Percentiles rank a stretch among this genome's conserved stretches.
Evolutionary conservation across 192 early-diverging fungal genomes (phyloP).

Genomic region (Linnemannia elongata): DNA sequence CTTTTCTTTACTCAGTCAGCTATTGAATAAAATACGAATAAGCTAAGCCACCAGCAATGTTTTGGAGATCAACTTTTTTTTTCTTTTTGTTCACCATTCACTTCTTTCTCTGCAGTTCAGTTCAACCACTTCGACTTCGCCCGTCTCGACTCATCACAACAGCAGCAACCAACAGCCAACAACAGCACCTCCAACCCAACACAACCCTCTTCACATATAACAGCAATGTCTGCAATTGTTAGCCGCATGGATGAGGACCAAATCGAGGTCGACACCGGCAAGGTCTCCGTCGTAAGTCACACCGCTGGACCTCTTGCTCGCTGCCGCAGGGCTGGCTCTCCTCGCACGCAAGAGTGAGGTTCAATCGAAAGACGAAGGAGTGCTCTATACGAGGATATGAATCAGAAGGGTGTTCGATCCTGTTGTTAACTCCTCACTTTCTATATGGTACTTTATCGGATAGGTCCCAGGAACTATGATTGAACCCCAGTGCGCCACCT

Average conservation of each 20-base stretch:
- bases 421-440: not conserved
- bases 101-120: not conserved
- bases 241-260: conserved; percentile 48
- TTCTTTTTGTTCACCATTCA: conserved; percentile 4
- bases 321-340: not conserved
- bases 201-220: not conserved
- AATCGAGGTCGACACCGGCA: conserved; percentile 50
- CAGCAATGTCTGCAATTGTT: conserved; percentile 27
- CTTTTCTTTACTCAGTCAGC: not conserved
- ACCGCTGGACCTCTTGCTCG: not conserved
- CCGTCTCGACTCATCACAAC: not conserved
- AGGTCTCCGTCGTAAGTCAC: conserved; percentile 64
- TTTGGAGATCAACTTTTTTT: conserved; percentile 7
- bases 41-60: not conserved
- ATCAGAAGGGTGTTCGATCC: not conserved
- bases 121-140: not conserved
- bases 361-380: not conserved
- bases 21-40: not conserved
- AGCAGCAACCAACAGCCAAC: not conserved
- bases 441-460: not conserved
- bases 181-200: not conserved
- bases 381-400: not conserved
- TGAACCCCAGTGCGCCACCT: conserved; percentile 87
- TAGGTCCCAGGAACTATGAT: conserved; percentile 69
- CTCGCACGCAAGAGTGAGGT: too few species aligned